These are phyloP conservation scores for Anisodus acutangulus DNA, from an alignment of 257 asterid genomes.

Conservation along the genomic window DNA sequence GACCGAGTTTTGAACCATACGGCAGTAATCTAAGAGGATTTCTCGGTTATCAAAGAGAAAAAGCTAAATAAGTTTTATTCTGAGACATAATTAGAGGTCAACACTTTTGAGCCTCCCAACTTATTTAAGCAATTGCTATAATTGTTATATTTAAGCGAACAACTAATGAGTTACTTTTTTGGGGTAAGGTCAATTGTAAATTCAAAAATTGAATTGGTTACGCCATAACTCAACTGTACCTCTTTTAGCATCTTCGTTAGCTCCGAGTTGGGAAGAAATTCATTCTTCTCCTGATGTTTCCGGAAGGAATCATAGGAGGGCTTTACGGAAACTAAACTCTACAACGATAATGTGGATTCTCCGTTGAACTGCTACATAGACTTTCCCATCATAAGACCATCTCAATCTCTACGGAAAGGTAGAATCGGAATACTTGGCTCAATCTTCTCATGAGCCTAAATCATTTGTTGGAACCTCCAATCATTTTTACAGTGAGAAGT, in stretches of 20 bases:
- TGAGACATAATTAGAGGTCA: no score
- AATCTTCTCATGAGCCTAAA: not conserved
- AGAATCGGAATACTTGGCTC: not conserved
- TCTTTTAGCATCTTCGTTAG: not conserved
- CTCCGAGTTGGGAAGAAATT: constrained; percentile 1
- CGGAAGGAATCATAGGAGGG: not conserved
- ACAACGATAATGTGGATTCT: not conserved
- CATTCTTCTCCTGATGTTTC: not conserved
- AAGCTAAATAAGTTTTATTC: not conserved
- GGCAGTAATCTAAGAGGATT: not conserved
- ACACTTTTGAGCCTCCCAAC: not conserved
- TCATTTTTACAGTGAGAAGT: not conserved
- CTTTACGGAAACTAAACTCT: not conserved
- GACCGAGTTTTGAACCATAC: no score
- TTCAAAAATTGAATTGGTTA: not conserved
- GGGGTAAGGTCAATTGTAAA: not conserved
- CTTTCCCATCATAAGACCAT: not conserved
- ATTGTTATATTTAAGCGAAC: not conserved
- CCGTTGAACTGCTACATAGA: not conserved
- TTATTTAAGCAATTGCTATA: not conserved
- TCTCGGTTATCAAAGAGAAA: not conserved
- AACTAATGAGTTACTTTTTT: not conserved
- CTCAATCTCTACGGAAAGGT: not conserved
- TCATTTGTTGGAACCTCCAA: not conserved
- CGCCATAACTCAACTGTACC: not conserved